phyloP scores from a whole-genome alignment of 768 basidiomycete species.

The Boletus subparvulus region DNA sequence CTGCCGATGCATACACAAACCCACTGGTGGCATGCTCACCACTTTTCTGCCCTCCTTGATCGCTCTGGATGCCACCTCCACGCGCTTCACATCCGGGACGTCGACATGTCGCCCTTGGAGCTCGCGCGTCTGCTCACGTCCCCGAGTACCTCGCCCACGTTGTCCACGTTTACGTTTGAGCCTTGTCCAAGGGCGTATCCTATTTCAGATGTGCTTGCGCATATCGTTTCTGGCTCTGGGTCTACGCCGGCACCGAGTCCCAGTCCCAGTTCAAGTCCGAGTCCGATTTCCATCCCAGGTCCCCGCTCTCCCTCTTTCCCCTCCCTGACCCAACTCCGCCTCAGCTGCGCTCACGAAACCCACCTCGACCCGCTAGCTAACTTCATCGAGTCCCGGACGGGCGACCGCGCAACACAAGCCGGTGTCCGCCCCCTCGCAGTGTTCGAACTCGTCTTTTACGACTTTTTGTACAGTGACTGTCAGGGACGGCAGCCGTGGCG shows the following conservation, averaged over 20 bases:
- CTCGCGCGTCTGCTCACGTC: conserved; percentile 20
- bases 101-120: conserved; percentile 25
- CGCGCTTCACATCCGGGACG: conserved; percentile 18
- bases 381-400: conserved; percentile 20
- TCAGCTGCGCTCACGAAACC: conserved; percentile 23
- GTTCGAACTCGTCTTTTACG: conserved; percentile 27
- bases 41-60: conserved; percentile 23
- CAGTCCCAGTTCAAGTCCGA: not conserved
- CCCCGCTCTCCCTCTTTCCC: conserved; percentile 8
- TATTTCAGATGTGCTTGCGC: conserved; percentile 17
- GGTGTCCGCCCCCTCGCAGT: conserved; percentile 12
- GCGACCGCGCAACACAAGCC: conserved; percentile 7
- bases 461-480: conserved; percentile 17
- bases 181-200: conserved; percentile 21
- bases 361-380: conserved; percentile 15
- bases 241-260: not conserved
- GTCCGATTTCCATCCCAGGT: not conserved
- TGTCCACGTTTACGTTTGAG: conserved; percentile 25
- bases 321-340: conserved; percentile 17
- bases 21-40: conserved; percentile 23
- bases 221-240: not conserved
- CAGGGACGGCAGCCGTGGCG: conserved; percentile 11
- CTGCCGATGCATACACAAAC: not conserved
- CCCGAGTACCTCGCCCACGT: conserved; percentile 13
- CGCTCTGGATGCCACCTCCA: conserved; percentile 22